Evolutionary conservation across 805 yeast species (phyloP).

Genomic region (Maudiozyma barnettii): DNA sequence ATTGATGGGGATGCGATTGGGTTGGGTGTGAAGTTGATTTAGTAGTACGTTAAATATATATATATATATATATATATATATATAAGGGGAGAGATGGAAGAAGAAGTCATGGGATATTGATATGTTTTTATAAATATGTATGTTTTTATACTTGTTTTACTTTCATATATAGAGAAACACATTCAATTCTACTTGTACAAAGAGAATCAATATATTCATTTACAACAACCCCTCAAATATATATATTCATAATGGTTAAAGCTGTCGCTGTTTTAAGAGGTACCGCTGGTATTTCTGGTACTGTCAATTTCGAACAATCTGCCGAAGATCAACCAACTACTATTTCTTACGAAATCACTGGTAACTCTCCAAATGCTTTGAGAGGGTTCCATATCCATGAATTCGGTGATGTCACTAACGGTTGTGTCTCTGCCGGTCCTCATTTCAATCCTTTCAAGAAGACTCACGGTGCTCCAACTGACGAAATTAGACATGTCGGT

Average conservation of each 20-base stretch:
- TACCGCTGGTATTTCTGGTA: conserved; percentile 81
- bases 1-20: no score
- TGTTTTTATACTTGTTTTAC: no score
- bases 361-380: conserved; percentile 78
- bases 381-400: conserved; percentile 98
- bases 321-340: conserved; percentile 76
- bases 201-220: neutral
- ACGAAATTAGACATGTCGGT: conserved; percentile 42
- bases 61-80: no score
- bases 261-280: conserved; percentile 95
- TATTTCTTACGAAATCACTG: conserved; percentile 78
- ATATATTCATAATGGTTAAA: conserved; percentile 22
- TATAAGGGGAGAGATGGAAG: no score
- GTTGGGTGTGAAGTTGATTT: no score
- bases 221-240: neutral
- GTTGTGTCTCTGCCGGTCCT: conserved; percentile 97
- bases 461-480: conserved; percentile 89
- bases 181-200: no score
- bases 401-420: conserved; percentile 94
- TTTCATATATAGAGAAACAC: no score
- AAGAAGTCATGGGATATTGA: no score
- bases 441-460: conserved; percentile 89
- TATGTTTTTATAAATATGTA: no score
- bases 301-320: conserved; percentile 77
- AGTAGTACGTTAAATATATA: no score